Conservation (phyloP, 2,329 filamentous ascomycete species). For the Dactylellina leptospora region DNA sequence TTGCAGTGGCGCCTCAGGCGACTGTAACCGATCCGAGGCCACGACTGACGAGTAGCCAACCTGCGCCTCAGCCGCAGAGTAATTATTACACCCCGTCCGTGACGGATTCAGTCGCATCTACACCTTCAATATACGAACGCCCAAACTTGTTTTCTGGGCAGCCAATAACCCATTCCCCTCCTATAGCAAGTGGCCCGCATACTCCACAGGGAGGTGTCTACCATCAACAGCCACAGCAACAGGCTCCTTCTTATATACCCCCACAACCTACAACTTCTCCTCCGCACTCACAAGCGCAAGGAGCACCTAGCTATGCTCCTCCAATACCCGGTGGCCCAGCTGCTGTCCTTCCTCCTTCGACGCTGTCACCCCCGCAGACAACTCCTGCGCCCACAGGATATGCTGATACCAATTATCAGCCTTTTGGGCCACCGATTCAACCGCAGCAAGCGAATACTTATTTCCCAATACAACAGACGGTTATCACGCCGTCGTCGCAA, state of each 20-base stretch:
- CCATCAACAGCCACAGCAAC: conserved; percentile 40
- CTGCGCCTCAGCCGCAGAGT: too few species aligned
- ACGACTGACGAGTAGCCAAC: background rate
- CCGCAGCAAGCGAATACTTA: conserved; percentile 24
- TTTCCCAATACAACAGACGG: conserved; percentile 18
- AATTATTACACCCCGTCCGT: conserved; percentile 34
- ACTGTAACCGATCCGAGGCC: background rate
- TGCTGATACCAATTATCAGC: conserved; percentile 33
- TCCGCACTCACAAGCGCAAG: background rate
- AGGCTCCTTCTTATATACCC: conserved; percentile 10
- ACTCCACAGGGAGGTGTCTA: conserved; percentile 35
- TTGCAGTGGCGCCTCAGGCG: conserved; percentile 8
- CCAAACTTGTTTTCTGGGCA: conserved; percentile 31
- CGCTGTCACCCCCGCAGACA: background rate
- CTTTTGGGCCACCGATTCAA: conserved; percentile 29
- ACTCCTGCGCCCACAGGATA: conserved; percentile 19
- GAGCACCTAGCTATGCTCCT: conserved; percentile 23
- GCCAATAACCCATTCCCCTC: conserved; percentile 29
- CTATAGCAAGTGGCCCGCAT: conserved; percentile 32
- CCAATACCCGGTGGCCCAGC: conserved; percentile 9
- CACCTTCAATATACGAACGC: conserved; percentile 36
- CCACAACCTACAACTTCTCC: conserved; percentile 7
- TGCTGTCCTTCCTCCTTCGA: background rate
- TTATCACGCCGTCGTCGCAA: conserved; percentile 14
- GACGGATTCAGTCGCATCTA: conserved; percentile 37